Evolutionary conservation across 2,329 filamentous ascomycete genomes (phyloP).

Genomic region (Colletotrichum eremochloae): DNA sequence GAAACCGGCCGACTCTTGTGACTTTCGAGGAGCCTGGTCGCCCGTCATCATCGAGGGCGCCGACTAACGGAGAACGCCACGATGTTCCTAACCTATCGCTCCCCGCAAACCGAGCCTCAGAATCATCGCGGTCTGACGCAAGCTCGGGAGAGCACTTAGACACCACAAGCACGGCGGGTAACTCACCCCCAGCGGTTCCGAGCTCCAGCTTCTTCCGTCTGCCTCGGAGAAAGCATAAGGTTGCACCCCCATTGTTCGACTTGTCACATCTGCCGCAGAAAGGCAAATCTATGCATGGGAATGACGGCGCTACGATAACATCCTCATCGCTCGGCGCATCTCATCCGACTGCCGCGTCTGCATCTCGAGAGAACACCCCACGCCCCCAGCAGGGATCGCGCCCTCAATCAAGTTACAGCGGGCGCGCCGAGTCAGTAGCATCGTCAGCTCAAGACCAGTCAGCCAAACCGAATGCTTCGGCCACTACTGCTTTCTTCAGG

Average conservation of each 20-base stretch:
- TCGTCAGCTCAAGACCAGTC: constrained; percentile 50
- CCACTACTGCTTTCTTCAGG: constrained; percentile 64
- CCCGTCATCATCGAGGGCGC: constrained; percentile 55
- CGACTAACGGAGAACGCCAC: constrained; percentile 26
- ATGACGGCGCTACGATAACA: constrained; percentile 52
- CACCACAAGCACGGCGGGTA: constrained; percentile 72
- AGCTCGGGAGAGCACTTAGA: constrained; percentile 79
- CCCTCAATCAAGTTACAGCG: constrained; percentile 41
- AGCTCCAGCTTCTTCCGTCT: constrained; percentile 85
- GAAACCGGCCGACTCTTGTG: constrained; percentile 49
- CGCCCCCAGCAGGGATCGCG: constrained; percentile 30
- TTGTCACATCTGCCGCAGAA: constrained; percentile 87
- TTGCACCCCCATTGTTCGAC: constrained; percentile 84
- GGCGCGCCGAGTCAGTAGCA: constrained; percentile 39
- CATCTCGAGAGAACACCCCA: constrained; percentile 34
- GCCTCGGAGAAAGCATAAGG: constrained; percentile 80
- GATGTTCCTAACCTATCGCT: constrained; percentile 31
- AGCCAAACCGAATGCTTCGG: constrained; percentile 57
- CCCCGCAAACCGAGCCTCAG: constrained; percentile 51
- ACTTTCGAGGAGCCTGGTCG: constrained; percentile 71
- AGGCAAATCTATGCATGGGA: constrained; percentile 57
- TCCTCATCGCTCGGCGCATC: constrained; percentile 59
- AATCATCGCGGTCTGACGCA: constrained; percentile 91
- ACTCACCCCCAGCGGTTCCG: constrained; percentile 60
- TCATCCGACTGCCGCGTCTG: constrained; percentile 13